Evolutionary conservation across 805 yeast species (phyloP), one percentile per base, ranked within the genome.

Genomic region (Saccharomyces eubayanus): DNA sequence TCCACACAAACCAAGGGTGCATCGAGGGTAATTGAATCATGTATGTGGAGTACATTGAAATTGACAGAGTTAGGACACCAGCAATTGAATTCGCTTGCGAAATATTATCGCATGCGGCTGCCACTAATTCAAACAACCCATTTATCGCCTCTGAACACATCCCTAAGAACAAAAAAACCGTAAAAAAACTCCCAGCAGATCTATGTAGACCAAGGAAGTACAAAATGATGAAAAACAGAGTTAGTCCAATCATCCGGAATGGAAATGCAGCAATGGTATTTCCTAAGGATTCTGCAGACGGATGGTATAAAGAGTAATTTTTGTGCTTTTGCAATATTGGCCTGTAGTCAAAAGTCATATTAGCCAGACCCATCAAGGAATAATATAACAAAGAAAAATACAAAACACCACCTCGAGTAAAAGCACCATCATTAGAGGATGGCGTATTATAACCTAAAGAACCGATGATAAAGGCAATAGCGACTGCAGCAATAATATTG

Each of bases 211-310:
- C 69, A 6, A 87, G 69, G 69, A 85, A 87, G 66, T 81, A 84
- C 28, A 78, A 61, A 28, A 80, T 70, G 48, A 83, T 58, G 46
- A 76, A 63, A 66, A 82, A 83, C 21, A 66, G 60, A 21, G 79
- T 62, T 29, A 75, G 62, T 40, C 77, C 73, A 31, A 75, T 57
- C 30, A 79, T 56, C 67, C 85, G 85, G 52, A 81, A 74, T 2
- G 92, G 91, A 55, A 87, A 67, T 50, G 81, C 85, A 2, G 87
- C 77, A 3, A 84, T 55, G 47, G 82, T 73, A 4, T 81, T 73
- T 0, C 89, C 84, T 3, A 87, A 59, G 0, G 89, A 85, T 62
- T 86, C 92, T 2, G 88, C 82, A 12, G 89, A 77, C 2, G 91
- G 90, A 55, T 83, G 82, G 65, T 85, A 87, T 54, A 87, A 77